Base-by-base conservation (phyloP, 495 filamentous ascomycete genomes). In the Tuber calosporum region DNA sequence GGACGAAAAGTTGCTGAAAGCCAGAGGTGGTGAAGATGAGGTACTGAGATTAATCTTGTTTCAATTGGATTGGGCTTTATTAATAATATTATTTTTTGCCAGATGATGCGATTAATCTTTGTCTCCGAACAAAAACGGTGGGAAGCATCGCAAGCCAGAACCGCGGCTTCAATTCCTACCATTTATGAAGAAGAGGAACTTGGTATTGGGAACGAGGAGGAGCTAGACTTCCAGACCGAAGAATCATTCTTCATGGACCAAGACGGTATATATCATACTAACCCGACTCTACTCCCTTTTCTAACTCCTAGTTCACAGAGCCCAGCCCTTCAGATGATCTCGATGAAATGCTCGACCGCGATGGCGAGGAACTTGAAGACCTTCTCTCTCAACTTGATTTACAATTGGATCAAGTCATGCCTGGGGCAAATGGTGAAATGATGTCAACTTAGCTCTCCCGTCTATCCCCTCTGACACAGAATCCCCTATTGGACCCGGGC, bases 11-110 rank as follows among this genome's bases (percentile, higher is more conserved):
- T 79, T 86, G 82, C 88, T 90, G 87, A 82, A 89, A 82, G 73
- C 87, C 82, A 85, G 92, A 83, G 87, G 88, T 53, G 84, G 92
- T 2, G 91, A 92, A 67, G 92, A 97, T 73, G 90, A 96, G 86
- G 89, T 96, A 84, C 39, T 83, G 26, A 42, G 20, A 38, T 45
- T 15, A 34, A 62, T 34, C 7, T 62, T 13, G 13, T 62, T 62
- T 11, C 41, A 45, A 72, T 43, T 58, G 70, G n/a, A 67, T 22
- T 37, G 4, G 5, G 13, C 30, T 48, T 26, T 69, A 26, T 17
- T 39, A 30, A 69, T 39, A 36, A 39, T 42, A 26, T 45, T 22
- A 26, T 8, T 40, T 41, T 67, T 48, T 26, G 19, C 22, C 71
- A 86, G 85, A 85, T 86, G 69, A 83, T 86, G 81, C 80, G 84